phyloP scores from a whole-genome alignment of 371 early-diverging fungal genomes.

The Homolaphlyctis polyrhiza region DNA sequence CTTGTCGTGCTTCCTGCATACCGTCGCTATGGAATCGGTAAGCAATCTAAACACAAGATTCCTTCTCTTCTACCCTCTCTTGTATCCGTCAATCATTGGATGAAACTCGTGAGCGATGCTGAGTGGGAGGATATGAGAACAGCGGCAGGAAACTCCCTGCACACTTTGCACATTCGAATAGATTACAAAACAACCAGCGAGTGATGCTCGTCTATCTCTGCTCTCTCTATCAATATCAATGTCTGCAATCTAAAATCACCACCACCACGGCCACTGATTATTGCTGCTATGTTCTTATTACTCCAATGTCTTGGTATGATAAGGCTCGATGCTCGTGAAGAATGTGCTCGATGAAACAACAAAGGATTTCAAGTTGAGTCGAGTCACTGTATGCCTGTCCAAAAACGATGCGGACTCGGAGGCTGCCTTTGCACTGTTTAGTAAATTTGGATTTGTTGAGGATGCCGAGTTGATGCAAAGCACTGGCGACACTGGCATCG shows the following conservation, averaged over 20 bases:
- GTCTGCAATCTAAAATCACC: neutral
- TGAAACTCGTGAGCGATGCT: too few species aligned
- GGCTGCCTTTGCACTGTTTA: neutral
- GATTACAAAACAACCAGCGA: too few species aligned
- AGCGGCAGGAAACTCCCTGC: too few species aligned
- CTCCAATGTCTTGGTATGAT: too few species aligned
- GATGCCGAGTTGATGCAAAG: neutral
- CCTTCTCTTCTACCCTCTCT: too few species aligned
- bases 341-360: neutral
- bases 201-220: neutral
- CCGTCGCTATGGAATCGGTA: constrained; percentile 76
- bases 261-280: too few species aligned
- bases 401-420: neutral
- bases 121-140: too few species aligned
- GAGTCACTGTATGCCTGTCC: neutral
- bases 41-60: too few species aligned
- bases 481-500: neutral
- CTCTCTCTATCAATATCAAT: neutral
- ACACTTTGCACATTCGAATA: neutral
- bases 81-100: too few species aligned
- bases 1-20: constrained; percentile 82
- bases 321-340: neutral
- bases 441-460: neutral
- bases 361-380: neutral
- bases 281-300: too few species aligned